A percentile compares a stretch with the other conserved stretches of the same genome.
These are phyloP conservation scores for Aureoboletus auriporus DNA, from an alignment of 768 basidiomycete species.

Conservation along the genomic window DNA sequence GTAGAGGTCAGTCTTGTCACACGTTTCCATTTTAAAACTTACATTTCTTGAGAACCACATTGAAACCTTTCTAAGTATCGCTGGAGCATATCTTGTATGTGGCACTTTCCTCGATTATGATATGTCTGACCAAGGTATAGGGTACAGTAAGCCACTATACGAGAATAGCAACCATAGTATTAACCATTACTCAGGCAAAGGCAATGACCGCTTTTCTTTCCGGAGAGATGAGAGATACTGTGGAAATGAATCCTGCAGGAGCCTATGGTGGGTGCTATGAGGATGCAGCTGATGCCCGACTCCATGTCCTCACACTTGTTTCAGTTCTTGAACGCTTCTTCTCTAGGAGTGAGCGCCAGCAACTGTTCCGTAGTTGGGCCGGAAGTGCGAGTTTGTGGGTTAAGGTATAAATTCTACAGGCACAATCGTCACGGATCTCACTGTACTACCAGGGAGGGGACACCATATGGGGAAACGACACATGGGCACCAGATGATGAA, in stretches of 20 bases:
- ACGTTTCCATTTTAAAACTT: neutral
- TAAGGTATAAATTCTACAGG: conserved; percentile 50
- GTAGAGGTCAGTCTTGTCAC: conserved; percentile 60
- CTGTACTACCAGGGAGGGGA: conserved; percentile 61
- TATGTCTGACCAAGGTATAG: conserved; percentile 32
- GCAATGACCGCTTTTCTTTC: conserved; percentile 94
- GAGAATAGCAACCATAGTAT: neutral
- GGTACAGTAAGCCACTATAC: conserved; percentile 59
- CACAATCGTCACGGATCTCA: neutral
- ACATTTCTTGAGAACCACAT: conserved; percentile 61
- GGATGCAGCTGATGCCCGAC: neutral
- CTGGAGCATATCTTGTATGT: conserved; percentile 79
- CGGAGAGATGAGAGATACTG: conserved; percentile 94
- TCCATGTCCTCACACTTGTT: neutral
- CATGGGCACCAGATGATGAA: conserved; percentile 78
- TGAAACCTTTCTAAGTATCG: conserved; percentile 79
- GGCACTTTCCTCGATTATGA: neutral
- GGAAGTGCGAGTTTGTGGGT: conserved; percentile 94
- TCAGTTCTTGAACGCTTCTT: conserved; percentile 85
- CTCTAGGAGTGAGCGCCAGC: conserved; percentile 82
- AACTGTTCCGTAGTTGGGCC: conserved; percentile 91
- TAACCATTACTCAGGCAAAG: conserved; percentile 59
- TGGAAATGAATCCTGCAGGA: conserved; percentile 78
- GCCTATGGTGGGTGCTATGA: conserved; percentile 52
- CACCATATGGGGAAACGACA: conserved; percentile 74